phyloP scores from a whole-genome alignment of 176 grass and related monocot species.

The Poa pratensis region DNA sequence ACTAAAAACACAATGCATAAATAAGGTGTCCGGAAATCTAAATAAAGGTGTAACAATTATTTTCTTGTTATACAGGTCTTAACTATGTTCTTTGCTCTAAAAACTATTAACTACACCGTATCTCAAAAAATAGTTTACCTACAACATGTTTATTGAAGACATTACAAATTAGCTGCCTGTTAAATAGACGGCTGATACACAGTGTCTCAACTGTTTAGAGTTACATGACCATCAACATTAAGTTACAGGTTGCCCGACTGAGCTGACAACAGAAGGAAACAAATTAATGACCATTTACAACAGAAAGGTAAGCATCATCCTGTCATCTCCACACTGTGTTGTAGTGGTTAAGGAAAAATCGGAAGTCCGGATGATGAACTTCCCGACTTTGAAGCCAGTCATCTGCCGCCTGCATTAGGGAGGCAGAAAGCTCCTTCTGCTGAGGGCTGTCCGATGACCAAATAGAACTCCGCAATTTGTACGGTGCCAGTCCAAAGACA shows the following conservation, averaged over 20 bases:
- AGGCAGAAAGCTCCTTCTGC: constrained; percentile 49
- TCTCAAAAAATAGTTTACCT: not conserved
- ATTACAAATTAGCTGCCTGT: constrained; percentile 34
- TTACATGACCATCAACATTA: constrained; percentile 36
- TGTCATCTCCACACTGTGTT: constrained; percentile 71
- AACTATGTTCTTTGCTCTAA: constrained; percentile 16
- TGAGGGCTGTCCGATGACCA: constrained; percentile 64
- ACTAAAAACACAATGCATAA: not conserved
- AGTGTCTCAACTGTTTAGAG: not conserved
- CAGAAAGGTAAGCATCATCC: not conserved
- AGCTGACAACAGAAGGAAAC: constrained; percentile 35
- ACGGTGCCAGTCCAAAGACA: constrained; percentile 71
- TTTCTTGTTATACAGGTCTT: constrained; percentile 38
- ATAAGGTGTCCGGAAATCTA: not conserved
- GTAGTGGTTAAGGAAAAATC: constrained; percentile 67
- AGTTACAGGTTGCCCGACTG: constrained; percentile 29
- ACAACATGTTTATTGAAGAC: constrained; percentile 30
- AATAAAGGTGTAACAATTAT: not conserved
- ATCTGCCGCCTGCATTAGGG: constrained; percentile 59
- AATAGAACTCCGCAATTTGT: constrained; percentile 69
- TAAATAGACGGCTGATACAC: constrained; percentile 33
- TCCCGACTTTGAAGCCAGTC: constrained; percentile 65
- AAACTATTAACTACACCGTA: constrained; percentile 38
- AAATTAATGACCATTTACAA: constrained; percentile 54
- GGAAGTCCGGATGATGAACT: constrained; percentile 82